phyloP scores from a whole-genome alignment of 768 basidiomycete species.

The Leccinum fibrillosum region DNA sequence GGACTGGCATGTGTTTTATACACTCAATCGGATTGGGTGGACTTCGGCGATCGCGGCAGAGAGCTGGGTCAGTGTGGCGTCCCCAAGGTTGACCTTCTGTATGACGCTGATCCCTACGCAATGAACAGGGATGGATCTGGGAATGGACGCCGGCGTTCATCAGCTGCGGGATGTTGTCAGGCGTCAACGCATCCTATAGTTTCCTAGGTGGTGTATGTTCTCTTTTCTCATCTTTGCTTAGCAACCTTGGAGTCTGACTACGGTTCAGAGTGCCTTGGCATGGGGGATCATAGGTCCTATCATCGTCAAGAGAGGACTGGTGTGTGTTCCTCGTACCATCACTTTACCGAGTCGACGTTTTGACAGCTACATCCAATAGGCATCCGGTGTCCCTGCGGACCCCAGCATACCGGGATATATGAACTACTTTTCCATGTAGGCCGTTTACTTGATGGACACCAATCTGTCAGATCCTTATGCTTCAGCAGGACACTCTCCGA shows the following conservation, averaged over 20 bases:
- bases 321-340: background rate
- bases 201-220: slow-evolving; percentile 43
- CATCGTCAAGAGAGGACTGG: slow-evolving; percentile 34
- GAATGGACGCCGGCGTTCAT: slow-evolving; percentile 52
- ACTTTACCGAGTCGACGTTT: too few relatives aligned
- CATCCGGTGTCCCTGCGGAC: background rate
- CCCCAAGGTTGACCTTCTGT: background rate
- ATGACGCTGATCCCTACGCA: background rate
- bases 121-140: slow-evolving; percentile 21
- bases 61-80: background rate
- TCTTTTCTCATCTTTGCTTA: background rate
- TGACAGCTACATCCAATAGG: background rate
- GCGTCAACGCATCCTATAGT: slow-evolving; percentile 54
- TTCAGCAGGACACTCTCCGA: background rate
- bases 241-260: background rate
- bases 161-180: slow-evolving; percentile 57
- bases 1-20: slow-evolving; percentile 1
- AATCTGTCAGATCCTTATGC: background rate
- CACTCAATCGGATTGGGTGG: background rate
- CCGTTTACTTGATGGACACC: background rate
- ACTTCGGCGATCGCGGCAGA: background rate
- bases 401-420: background rate
- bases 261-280: slow-evolving; percentile 46
- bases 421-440: background rate
- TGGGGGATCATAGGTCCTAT: slow-evolving; percentile 62